Base-by-base conservation (phyloP, 2,329 filamentous ascomycete genomes). In the Malbranchea zuffiana region DNA sequence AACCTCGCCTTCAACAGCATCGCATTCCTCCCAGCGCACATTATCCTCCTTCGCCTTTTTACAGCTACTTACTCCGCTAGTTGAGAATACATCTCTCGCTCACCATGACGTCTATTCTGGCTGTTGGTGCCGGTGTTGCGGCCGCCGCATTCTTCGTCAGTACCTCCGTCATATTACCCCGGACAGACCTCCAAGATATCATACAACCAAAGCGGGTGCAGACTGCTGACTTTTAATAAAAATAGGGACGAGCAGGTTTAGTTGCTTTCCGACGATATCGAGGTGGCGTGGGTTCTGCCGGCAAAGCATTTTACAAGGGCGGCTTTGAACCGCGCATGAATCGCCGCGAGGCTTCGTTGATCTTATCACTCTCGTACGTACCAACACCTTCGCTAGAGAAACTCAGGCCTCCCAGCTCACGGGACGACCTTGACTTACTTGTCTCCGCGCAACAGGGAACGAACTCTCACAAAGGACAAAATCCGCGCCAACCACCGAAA, bases 261-360 rank as follows among this genome's bases (percentile, higher is more conserved):
- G 82, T 96, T 53, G 90, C 90, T 50, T 75, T 87, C 61, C 78
- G 87, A 46, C 77, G 84, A 53, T 93, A 81, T 42, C 74, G 82
- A 44, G 64, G 61, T 44, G 64, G 65, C 46, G 70, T 82, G 32
- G 82, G 81, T 47, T 79, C 82, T 23, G 67, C 94, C 50, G 90
- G 90, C 51, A 86, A 87, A 61, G 78, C 86, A 27, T 98, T 86
- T 57, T 96, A 95, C 72, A 98, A 96, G 65, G 90, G 90, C 49
- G 90, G 90, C n/a, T 98, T 98, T 57, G 90, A 98, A 67, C 71
- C 78, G 43, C 82, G 81, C 63, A 98, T 98, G 88, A 95, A 78
- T 60, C 76, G 81, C 60, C 78, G 81, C 59, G 90, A 98, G 65
- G 90, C 90, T 15, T 73, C 86, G 3, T 66, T 98, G 50, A 95